Base-by-base conservation (phyloP, 495 filamentous ascomycete genomes). In the Glonium stellatum region DNA sequence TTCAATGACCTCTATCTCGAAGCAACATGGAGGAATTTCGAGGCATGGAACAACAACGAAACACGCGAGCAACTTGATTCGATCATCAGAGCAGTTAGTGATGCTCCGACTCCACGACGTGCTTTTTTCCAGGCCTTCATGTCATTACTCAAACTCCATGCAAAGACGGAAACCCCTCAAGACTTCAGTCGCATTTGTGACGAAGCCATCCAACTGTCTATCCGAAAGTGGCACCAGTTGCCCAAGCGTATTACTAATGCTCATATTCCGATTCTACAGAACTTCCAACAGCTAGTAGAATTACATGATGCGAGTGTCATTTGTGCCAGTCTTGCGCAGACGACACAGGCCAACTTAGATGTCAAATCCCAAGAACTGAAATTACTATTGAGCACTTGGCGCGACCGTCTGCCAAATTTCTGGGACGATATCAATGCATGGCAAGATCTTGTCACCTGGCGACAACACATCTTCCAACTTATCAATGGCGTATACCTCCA, bases 391-490 rank as follows among this genome's bases (percentile, higher is more conserved):
- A 88, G 88, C 35, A 93, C 92, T 10, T 99, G 95, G 95, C 83
- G 95, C 55, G 95, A 99, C 69, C 82, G 95, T 21, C 75, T 99
- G 49, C 95, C 95, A 1, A 99, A 99, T 66, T 86, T 95, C 9
- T 99, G 95, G 95, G 95, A 99, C 66, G 95, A 99, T 69, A 99
- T 99, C 74, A 95, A 95, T 66, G 88, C 92, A 22, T 99, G 95
- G 95, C 92, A 97, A 69, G 95, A 97, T 68, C 79, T 99, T 21
- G 93, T 99, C 19, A 97, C 95, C 1, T 99, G 95, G 95, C 84
- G 95, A 65, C 95, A 97, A 70, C 95, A 99, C 73, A 95, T 99
- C 63, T 99, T 99, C 77, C 86, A 91, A 53, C 83, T 97, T 12
- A 99, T 99, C 75, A 99, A 99, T 69, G 81, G 78, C 11, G 96